Conservation (phyloP, 2,329 filamentous ascomycete genomes). For the Talaromyces atroroseus region DNA sequence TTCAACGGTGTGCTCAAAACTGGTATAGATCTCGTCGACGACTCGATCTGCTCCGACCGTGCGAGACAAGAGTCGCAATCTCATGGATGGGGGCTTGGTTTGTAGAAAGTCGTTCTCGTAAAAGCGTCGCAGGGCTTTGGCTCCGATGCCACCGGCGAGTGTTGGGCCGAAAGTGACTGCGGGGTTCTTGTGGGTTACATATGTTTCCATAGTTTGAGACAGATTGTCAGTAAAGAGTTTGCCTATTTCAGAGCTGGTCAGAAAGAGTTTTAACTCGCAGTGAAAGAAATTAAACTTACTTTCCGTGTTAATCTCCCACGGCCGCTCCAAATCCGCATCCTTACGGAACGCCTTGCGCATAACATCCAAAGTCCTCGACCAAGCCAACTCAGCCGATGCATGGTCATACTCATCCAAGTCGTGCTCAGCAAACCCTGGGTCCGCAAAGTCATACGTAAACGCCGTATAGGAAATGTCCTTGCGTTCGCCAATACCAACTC, state of each 20-base stretch:
- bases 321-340: slow-evolving; percentile 32
- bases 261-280: neutral
- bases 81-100: slow-evolving; percentile 46
- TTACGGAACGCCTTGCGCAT: slow-evolving; percentile 56
- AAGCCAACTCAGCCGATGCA: slow-evolving; percentile 61
- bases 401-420: slow-evolving; percentile 64
- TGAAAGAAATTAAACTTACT: slow-evolving; percentile 17
- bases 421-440: slow-evolving; percentile 65
- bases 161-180: slow-evolving; percentile 30
- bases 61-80: slow-evolving; percentile 51
- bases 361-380: slow-evolving; percentile 57
- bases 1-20: slow-evolving; percentile 52
- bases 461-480: slow-evolving; percentile 28
- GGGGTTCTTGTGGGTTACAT: slow-evolving; percentile 25
- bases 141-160: slow-evolving; percentile 38
- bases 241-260: slow-evolving; percentile 14
- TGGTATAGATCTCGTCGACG: slow-evolving; percentile 56
- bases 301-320: slow-evolving; percentile 33
- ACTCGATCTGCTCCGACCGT: slow-evolving; percentile 55
- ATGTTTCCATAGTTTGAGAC: slow-evolving; percentile 26
- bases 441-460: slow-evolving; percentile 52
- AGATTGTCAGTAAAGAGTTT: slow-evolving; percentile 31
- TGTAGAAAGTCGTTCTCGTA: slow-evolving; percentile 54
- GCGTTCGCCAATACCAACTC: slow-evolving; percentile 47
- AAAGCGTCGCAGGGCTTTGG: slow-evolving; percentile 43